Conservation (phyloP, 1,139 yeast genomes). For the Zygosaccharomyces sapae region DNA sequence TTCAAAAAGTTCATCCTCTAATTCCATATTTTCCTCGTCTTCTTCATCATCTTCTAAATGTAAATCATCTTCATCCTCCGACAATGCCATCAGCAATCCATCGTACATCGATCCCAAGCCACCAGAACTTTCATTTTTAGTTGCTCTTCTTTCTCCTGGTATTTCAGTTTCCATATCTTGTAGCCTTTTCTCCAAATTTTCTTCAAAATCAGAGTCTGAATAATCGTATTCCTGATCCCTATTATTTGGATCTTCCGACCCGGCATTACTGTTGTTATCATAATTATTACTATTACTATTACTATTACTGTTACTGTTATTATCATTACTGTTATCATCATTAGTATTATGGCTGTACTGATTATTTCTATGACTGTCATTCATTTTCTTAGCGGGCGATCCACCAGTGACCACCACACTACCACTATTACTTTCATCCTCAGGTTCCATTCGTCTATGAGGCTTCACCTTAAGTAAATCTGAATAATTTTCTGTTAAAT, state of each 20-base stretch:
- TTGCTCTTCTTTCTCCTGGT: constrained; percentile 1
- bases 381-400: constrained; percentile 6
- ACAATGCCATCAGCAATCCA: constrained; percentile 8
- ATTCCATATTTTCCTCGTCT: constrained; percentile 14
- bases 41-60: constrained; percentile 14
- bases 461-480: constrained; percentile 27
- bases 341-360: not conserved
- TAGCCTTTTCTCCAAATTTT: constrained; percentile 32
- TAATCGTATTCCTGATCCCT: constrained; percentile 27
- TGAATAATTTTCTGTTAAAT: constrained; percentile 32
- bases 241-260: not conserved
- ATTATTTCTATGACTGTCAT: not conserved
- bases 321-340: not conserved
- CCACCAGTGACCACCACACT: constrained; percentile 31
- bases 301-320: not conserved
- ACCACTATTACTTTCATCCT: constrained; percentile 30
- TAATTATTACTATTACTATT: not conserved
- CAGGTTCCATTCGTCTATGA: constrained; percentile 16
- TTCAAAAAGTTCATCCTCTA: constrained; percentile 23
- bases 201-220: constrained; percentile 38
- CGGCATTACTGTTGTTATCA: not conserved
- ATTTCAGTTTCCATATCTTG: constrained; percentile 19
- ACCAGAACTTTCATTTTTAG: constrained; percentile 3
- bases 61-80: constrained; percentile 12
- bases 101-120: constrained; percentile 5